Base-by-base conservation (phyloP, 495 filamentous ascomycete species). In the Penicillium soppii region DNA sequence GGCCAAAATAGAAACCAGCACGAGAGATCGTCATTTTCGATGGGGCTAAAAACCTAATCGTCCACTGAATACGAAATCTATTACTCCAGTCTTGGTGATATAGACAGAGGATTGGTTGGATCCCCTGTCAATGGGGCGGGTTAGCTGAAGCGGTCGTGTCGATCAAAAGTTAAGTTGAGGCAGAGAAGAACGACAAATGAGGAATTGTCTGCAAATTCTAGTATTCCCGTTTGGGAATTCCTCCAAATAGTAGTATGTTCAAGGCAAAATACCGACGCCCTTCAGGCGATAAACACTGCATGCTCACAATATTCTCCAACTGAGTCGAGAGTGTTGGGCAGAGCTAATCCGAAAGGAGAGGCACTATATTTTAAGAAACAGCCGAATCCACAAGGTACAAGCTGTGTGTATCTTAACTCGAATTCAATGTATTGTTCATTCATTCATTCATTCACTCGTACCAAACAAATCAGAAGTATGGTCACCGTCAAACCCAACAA, bases 391-490 rank as follows among this genome's bases (percentile, higher is more conserved):
- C n/a, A n/a, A n/a, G n/a, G n/a, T n/a, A n/a, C n/a, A n/a, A n/a
- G n/a, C n/a, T n/a, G 6, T 35, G 7, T 9, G 7, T n/a, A 9
- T 2, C 5, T 40, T 13, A 26, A 7, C 13, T 16, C 30, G 21
- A 36, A 49, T 53, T 33, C 39, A 38, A 60, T 57, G 48, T 60
- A 53, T 66, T 37, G 50, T 68, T 71, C 69, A 61, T 74, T 71
- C 62, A 68, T 74, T 71, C 62, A 68, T 66, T 71, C 68, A 60
- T 72, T 70, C 58, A 68, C 68, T 73, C 70, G 50, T 73, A 58
- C 59, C 62, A 62, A 64, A 43, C 57, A 50, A 52, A 17, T 49
- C 47, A 49, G 32, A 27, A 38, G 47, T 49, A 49, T 35, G 26
- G 26, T 25, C 33, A 38, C 33, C 42, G 3, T 43, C 15, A 44